These are phyloP conservation scores for Trichocomaceae sp. DNA, from an alignment of 2,329 filamentous ascomycete species.

Conservation along the genomic window DNA sequence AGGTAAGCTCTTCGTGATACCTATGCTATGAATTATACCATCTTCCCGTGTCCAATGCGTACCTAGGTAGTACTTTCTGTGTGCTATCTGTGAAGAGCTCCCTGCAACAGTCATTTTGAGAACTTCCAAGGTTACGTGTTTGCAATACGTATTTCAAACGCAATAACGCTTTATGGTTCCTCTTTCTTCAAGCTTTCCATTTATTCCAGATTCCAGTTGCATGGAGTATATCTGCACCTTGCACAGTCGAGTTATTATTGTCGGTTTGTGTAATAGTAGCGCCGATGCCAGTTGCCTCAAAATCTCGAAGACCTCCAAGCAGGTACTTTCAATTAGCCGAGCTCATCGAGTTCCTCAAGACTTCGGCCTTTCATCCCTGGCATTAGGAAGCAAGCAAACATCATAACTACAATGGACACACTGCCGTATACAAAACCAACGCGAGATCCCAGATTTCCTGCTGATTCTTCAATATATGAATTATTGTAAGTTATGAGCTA, in stretches of 20 bases:
- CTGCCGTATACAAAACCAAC: conserved; percentile 23
- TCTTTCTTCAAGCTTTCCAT: not conserved
- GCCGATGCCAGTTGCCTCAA: not conserved
- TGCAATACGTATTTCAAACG: not conserved
- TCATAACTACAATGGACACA: conserved; percentile 6
- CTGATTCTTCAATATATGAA: not conserved
- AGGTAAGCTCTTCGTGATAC: too few species aligned
- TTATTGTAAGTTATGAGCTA: not conserved
- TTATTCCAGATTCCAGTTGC: not conserved
- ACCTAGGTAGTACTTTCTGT: too few species aligned
- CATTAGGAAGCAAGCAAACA: not conserved
- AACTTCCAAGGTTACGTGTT: not conserved
- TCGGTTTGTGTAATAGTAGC: not conserved
- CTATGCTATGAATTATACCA: too few species aligned
- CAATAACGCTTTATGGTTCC: not conserved
- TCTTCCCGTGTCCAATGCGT: too few species aligned
- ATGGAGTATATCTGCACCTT: not conserved
- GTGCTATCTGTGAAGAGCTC: not conserved
- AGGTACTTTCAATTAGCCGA: conserved; percentile 32
- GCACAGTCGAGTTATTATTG: not conserved
- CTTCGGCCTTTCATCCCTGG: conserved; percentile 29
- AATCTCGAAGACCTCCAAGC: conserved; percentile 20
- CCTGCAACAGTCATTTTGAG: not conserved
- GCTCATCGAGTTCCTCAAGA: conserved; percentile 33
- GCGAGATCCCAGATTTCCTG: conserved; percentile 19